Percentiles rank a stretch among this genome's conserved stretches.
These are phyloP conservation scores for Kwoniella sp. DNA, from an alignment of 768 basidiomycete genomes.

Conservation along the genomic window DNA sequence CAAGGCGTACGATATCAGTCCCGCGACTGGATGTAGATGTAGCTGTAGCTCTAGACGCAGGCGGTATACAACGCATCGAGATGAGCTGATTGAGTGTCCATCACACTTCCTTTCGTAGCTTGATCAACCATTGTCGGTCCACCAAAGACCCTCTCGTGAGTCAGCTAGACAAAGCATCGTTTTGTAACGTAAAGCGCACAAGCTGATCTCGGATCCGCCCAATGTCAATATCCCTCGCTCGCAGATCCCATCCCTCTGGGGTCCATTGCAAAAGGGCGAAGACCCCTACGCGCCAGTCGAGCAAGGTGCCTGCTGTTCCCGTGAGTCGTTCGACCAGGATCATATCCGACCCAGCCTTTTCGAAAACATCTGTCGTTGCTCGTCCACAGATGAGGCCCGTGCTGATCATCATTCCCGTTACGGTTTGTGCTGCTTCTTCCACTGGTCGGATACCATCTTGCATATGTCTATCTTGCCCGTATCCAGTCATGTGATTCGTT, in stretches of 20 bases:
- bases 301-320: slow-evolving; percentile 57
- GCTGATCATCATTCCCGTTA: too few relatives aligned
- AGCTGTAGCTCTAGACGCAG: slow-evolving; percentile 6
- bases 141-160: slow-evolving; percentile 70
- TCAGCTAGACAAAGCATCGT: neutral
- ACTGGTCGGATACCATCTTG: too few relatives aligned
- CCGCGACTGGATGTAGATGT: too few relatives aligned
- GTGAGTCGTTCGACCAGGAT: slow-evolving; percentile 24
- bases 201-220: slow-evolving; percentile 12
- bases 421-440: too few relatives aligned
- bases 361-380: too few relatives aligned
- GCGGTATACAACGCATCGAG: too few relatives aligned
- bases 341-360: neutral
- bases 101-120: slow-evolving; percentile 60
- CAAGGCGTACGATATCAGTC: too few relatives aligned
- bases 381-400: too few relatives aligned
- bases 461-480: too few relatives aligned
- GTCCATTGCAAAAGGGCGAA: slow-evolving; percentile 85
- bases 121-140: slow-evolving; percentile 92
- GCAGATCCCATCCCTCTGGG: slow-evolving; percentile 96
- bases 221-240: neutral
- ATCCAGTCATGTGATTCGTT: too few relatives aligned
- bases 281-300: slow-evolving; percentile 86
- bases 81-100: too few relatives aligned
- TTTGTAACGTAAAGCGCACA: neutral